These are phyloP conservation scores for Besnoitia besnoiti DNA, from an alignment of 169 alveolate species.

Conservation along the genomic window DNA sequence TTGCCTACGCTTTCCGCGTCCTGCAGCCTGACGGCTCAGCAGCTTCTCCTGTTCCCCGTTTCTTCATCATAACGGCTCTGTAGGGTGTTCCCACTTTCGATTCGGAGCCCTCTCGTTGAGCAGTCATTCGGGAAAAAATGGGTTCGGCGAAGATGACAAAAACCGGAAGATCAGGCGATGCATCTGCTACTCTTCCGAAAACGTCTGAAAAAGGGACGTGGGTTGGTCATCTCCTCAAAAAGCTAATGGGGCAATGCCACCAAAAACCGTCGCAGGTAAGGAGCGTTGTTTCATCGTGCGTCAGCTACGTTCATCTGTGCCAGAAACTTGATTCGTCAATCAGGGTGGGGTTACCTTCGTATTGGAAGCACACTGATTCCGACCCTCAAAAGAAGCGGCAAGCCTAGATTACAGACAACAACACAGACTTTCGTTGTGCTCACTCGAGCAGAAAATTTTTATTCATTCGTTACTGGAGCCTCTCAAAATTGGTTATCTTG, in stretches of 20 bases:
- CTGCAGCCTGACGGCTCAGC: background rate
- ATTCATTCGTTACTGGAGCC: too few species aligned
- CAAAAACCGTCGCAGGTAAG: conserved; percentile 14
- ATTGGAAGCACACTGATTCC: too few species aligned
- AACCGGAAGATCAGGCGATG: background rate
- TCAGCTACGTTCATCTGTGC: background rate
- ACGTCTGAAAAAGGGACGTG: background rate
- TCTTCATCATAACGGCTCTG: background rate
- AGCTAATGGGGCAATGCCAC: background rate
- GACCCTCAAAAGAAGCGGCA: too few species aligned
- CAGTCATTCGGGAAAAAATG: background rate
- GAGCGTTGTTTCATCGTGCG: background rate
- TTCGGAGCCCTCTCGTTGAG: background rate
- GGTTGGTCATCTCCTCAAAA: conserved; percentile 16
- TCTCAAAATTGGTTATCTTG: too few species aligned
- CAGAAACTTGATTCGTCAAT: too few species aligned
- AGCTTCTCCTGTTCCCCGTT: background rate
- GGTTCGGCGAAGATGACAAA: background rate
- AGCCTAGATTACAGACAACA: too few species aligned
- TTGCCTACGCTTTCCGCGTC: background rate
- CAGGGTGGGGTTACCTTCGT: too few species aligned
- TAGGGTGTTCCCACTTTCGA: background rate
- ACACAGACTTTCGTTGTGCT: too few species aligned
- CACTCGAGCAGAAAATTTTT: too few species aligned
- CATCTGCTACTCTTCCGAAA: background rate